These are phyloP conservation scores for Voacanga thouarsii DNA, from an alignment of 257 asterid species.

Conservation along the genomic window DNA sequence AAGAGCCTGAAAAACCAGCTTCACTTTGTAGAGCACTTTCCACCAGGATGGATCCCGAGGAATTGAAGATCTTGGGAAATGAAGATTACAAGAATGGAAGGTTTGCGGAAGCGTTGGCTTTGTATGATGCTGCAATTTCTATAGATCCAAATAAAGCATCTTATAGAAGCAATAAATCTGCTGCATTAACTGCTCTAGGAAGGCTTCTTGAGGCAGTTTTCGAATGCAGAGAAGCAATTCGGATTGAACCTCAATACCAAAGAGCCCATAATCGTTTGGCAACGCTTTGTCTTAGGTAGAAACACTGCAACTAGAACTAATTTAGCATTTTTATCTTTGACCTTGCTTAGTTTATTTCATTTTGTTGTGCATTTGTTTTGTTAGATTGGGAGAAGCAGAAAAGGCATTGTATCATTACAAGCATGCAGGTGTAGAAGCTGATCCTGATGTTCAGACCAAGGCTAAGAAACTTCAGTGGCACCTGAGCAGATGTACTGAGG, in stretches of 20 bases:
- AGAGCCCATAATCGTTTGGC: slow-evolving; percentile 85
- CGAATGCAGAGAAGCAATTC: slow-evolving; percentile 82
- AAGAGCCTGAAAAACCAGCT: slow-evolving; percentile 38
- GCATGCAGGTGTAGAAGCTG: slow-evolving; percentile 69
- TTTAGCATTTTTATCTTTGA: neutral
- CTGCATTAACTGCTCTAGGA: slow-evolving; percentile 90
- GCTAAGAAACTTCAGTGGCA: slow-evolving; percentile 49
- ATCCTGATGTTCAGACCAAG: slow-evolving; percentile 62
- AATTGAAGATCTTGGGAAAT: slow-evolving; percentile 84
- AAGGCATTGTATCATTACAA: slow-evolving; percentile 66
- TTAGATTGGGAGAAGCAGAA: slow-evolving; percentile 77
- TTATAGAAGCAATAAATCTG: slow-evolving; percentile 91
- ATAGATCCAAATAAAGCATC: slow-evolving; percentile 90
- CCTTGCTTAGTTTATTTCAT: neutral
- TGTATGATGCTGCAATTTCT: slow-evolving; percentile 91
- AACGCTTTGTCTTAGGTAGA: slow-evolving; percentile 58
- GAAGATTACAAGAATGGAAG: slow-evolving; percentile 94
- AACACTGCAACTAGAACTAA: neutral
- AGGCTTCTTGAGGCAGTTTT: slow-evolving; percentile 87
- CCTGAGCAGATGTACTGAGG: slow-evolving; percentile 56
- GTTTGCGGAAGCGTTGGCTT: slow-evolving; percentile 83
- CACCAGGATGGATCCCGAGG: slow-evolving; percentile 88
- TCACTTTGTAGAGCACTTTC: slow-evolving; percentile 84
- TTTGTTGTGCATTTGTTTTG: neutral
- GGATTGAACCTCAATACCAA: slow-evolving; percentile 69